Conservation (phyloP, 495 filamentous ascomycete genomes). For the Hypoxylon trugodes region DNA sequence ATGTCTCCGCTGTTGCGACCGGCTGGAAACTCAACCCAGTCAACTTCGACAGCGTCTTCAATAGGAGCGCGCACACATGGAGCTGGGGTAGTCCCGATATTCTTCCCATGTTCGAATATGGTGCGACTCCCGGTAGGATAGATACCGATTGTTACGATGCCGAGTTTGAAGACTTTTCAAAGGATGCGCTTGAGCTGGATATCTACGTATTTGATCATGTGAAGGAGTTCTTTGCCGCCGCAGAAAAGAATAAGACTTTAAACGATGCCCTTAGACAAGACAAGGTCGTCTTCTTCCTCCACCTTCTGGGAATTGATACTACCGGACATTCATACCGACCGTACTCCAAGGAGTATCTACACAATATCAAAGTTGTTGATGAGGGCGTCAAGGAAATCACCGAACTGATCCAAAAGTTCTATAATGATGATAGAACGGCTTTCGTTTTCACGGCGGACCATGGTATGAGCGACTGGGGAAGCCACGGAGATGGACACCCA, state of each 20-base stretch:
- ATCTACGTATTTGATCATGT: conserved; percentile 96
- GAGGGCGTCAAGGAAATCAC: conserved; percentile 84
- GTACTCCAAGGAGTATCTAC: conserved; percentile 93
- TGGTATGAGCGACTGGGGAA: conserved; percentile 99
- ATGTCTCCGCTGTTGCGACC: conserved; percentile 96
- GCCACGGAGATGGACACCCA: conserved; percentile 96
- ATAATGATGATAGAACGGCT: conserved; percentile 88
- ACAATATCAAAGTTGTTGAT: conserved; percentile 95
- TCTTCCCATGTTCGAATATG: conserved; percentile 94
- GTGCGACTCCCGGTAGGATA: conserved; percentile 85
- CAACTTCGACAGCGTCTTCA: conserved; percentile 99
- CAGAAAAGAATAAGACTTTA: conserved; percentile 78
- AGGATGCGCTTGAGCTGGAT: conserved; percentile 82
- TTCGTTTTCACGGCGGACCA: conserved; percentile 98
- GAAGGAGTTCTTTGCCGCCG: conserved; percentile 82
- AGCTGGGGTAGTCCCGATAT: conserved; percentile 99
- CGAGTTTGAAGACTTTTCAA: conserved; percentile 89
- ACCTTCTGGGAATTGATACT: conserved; percentile 95
- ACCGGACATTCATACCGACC: conserved; percentile 88
- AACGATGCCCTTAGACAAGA: conserved; percentile 78
- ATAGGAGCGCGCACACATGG: conserved; percentile 95
- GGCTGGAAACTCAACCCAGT: conserved; percentile 99
- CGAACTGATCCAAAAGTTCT: conserved; percentile 86
- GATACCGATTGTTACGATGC: conserved; percentile 84
- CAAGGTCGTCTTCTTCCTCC: conserved; percentile 94